Conservation (phyloP, 208 protist genomes). For the Crithidia acanthocephali region DNA sequence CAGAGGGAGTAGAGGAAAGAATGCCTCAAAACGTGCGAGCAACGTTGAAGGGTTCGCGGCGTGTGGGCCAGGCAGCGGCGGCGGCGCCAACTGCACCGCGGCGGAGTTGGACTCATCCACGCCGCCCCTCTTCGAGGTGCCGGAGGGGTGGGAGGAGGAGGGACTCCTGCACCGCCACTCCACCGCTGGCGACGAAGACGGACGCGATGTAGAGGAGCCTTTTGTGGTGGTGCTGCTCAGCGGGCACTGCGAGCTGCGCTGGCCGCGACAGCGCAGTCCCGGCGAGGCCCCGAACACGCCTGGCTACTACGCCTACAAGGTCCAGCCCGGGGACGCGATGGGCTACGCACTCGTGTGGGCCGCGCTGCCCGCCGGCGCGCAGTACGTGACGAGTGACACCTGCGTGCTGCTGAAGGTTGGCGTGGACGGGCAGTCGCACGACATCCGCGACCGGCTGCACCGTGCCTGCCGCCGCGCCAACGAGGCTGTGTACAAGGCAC, state of each 20-base stretch:
- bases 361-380: constrained; percentile 55
- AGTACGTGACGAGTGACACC: constrained; percentile 56
- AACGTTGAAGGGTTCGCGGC: neutral
- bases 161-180: neutral
- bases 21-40: neutral
- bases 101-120: neutral
- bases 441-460: constrained; percentile 36
- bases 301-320: constrained; percentile 43
- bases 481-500: constrained; percentile 37
- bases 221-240: constrained; percentile 50
- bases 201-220: neutral
- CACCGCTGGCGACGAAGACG: neutral
- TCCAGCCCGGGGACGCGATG: constrained; percentile 65
- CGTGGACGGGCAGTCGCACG: constrained; percentile 14
- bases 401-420: constrained; percentile 46
- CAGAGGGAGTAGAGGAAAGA: neutral
- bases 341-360: constrained; percentile 46
- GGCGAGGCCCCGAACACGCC: constrained; percentile 33
- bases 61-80: neutral
- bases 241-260: constrained; percentile 31
- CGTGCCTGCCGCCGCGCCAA: constrained; percentile 39
- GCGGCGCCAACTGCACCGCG: too few species aligned
- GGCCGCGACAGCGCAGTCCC: constrained; percentile 24
- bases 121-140: constrained; percentile 13
- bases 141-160: constrained; percentile 6